phyloP scores from a whole-genome alignment of 345 rosid species.

The Hibiscus mutabilis region DNA sequence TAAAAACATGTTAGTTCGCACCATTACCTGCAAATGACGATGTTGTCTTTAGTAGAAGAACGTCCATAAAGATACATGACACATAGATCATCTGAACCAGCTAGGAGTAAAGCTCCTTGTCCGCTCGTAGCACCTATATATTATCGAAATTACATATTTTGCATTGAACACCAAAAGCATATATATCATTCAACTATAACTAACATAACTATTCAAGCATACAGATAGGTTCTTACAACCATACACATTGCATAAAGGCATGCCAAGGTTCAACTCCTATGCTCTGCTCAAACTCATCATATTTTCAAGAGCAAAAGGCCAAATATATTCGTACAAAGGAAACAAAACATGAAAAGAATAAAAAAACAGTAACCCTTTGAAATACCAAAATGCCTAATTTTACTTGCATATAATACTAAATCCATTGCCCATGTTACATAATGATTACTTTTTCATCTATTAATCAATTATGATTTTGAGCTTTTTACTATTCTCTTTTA shows the following conservation, averaged over 20 bases:
- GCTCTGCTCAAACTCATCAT: not conserved
- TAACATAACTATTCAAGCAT: not conserved
- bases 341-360: not conserved
- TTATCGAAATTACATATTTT: slow-evolving; percentile 1
- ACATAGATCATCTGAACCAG: slow-evolving; percentile 58
- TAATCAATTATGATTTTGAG: not conserved
- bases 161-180: not conserved
- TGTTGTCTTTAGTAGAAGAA: slow-evolving; percentile 40
- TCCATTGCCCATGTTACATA: not conserved
- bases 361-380: not conserved
- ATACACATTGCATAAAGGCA: not conserved
- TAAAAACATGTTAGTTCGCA: not conserved
- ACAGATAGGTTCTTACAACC: not conserved
- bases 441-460: not conserved
- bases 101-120: slow-evolving; percentile 48
- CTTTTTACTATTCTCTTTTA: not conserved
- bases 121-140: slow-evolving; percentile 63
- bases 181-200: not conserved
- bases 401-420: not conserved
- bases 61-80: slow-evolving; percentile 79
- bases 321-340: not conserved
- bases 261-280: not conserved
- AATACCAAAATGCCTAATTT: not conserved
- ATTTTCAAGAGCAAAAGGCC: not conserved
- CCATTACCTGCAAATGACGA: slow-evolving; percentile 66